phyloP scores from a whole-genome alignment of 441 rosid species.

The Melianthus villosus region DNA sequence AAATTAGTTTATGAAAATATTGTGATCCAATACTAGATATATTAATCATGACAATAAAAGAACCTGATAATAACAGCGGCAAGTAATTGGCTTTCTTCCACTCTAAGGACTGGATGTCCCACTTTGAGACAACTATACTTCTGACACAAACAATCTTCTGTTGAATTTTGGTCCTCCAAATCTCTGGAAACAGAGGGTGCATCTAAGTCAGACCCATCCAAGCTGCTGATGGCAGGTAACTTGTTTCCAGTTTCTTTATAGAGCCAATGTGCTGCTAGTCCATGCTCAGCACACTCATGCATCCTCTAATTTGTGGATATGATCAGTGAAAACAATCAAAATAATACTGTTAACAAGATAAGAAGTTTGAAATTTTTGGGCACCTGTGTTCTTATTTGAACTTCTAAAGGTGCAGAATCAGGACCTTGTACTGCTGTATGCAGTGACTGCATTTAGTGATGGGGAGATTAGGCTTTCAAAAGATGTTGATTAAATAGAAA shows the following conservation, averaged over 20 bases:
- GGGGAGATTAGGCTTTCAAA: neutral
- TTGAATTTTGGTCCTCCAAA: constrained; percentile 20
- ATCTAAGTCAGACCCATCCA: constrained; percentile 34
- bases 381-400: constrained; percentile 75
- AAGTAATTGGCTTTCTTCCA: constrained; percentile 56
- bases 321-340: too few species aligned
- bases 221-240: constrained; percentile 19
- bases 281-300: constrained; percentile 73
- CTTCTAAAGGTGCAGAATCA: constrained; percentile 59
- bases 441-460: constrained; percentile 40
- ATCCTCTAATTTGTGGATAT: too few species aligned
- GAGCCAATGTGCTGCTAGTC: constrained; percentile 79
- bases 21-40: too few species aligned
- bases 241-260: constrained; percentile 51
- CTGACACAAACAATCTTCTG: constrained; percentile 24
- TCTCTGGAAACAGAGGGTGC: constrained; percentile 25
- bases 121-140: constrained; percentile 41
- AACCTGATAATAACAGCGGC: constrained; percentile 61
- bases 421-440: constrained; percentile 70
- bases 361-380: too few species aligned
- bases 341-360: too few species aligned
- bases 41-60: constrained; percentile 1
- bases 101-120: constrained; percentile 66
- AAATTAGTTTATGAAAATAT: constrained; percentile 3
- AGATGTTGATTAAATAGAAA: too few species aligned